Conservation (phyloP, 257 asterid genomes). For the Prunella vulgaris region DNA sequence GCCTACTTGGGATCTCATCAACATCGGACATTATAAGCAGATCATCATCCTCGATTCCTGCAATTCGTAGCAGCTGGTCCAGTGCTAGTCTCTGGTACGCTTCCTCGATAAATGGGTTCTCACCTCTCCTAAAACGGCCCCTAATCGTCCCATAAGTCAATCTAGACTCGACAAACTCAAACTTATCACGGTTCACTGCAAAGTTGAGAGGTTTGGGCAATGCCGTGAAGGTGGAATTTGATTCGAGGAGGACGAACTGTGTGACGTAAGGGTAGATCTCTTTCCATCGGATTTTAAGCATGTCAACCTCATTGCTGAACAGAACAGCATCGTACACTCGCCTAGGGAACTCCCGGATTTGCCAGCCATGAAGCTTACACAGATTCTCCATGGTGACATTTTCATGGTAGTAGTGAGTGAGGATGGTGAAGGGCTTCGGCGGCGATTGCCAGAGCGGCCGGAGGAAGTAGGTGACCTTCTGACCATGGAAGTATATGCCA, state of each 20-base stretch:
- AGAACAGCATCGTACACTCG: constrained; percentile 66
- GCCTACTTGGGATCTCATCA: constrained; percentile 70
- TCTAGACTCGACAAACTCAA: constrained; percentile 50
- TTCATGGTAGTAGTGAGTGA: constrained; percentile 57
- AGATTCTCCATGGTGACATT: constrained; percentile 57
- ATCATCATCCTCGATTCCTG: constrained; percentile 67
- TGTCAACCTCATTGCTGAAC: constrained; percentile 67
- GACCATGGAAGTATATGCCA: constrained; percentile 54
- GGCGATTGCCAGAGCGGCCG: constrained; percentile 78
- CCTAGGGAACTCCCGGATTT: constrained; percentile 57
- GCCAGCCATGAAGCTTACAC: constrained; percentile 72
- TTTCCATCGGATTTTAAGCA: constrained; percentile 65
- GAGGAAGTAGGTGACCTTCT: constrained; percentile 56
- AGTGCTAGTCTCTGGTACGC: constrained; percentile 62
- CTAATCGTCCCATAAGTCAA: constrained; percentile 52
- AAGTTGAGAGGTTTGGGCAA: constrained; percentile 50
- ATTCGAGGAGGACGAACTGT: constrained; percentile 59
- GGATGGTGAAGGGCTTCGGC: constrained; percentile 48
- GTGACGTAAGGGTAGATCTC: constrained; percentile 57
- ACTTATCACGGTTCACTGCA: constrained; percentile 36
- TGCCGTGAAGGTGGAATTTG: constrained; percentile 68
- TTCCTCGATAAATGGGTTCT: constrained; percentile 64
- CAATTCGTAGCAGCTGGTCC: constrained; percentile 47
- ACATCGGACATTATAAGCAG: constrained; percentile 69
- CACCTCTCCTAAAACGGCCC: constrained; percentile 52